A percentile compares a stretch with the other conserved stretches of the same genome.
phyloP scores from a whole-genome alignment of 2,329 filamentous ascomycete genomes.

The Fusarium sp. region DNA sequence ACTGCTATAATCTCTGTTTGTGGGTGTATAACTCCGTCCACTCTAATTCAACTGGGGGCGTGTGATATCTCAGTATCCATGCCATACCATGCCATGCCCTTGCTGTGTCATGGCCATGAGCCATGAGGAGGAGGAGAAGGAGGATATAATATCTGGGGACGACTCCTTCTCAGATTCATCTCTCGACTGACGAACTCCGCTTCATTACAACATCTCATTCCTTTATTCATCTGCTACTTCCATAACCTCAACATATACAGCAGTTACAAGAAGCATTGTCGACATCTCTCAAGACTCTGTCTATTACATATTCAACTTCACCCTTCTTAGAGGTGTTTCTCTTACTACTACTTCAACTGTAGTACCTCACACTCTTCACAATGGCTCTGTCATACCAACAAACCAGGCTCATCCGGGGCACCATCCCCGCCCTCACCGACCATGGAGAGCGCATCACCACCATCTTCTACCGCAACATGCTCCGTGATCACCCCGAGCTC shows the following conservation, averaged over 20 bases:
- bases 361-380: constrained; percentile 16
- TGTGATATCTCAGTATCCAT: constrained; percentile 16
- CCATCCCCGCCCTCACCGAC: constrained; percentile 74
- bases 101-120: constrained; percentile 12
- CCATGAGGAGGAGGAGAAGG: not conserved
- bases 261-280: not conserved
- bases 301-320: not conserved
- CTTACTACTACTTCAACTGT: constrained; percentile 4
- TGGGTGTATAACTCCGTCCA: constrained; percentile 21
- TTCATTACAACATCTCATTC: constrained; percentile 9
- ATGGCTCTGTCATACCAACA: constrained; percentile 65
- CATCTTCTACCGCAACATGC: constrained; percentile 78
- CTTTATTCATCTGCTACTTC: not conserved
- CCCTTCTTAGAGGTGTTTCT: not conserved
- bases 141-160: constrained; percentile 44
- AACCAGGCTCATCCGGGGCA: constrained; percentile 74
- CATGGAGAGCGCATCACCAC: constrained; percentile 76
- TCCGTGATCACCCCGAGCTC: constrained; percentile 73
- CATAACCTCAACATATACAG: not conserved
- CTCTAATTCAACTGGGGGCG: constrained; percentile 27
- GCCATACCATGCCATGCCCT: constrained; percentile 17
- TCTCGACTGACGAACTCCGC: constrained; percentile 10
- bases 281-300: not conserved
- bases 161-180: constrained; percentile 1
- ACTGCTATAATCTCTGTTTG: constrained; percentile 28